Evolutionary conservation across 441 rosid species (phyloP).

Genomic region (Breynia disticha): DNA sequence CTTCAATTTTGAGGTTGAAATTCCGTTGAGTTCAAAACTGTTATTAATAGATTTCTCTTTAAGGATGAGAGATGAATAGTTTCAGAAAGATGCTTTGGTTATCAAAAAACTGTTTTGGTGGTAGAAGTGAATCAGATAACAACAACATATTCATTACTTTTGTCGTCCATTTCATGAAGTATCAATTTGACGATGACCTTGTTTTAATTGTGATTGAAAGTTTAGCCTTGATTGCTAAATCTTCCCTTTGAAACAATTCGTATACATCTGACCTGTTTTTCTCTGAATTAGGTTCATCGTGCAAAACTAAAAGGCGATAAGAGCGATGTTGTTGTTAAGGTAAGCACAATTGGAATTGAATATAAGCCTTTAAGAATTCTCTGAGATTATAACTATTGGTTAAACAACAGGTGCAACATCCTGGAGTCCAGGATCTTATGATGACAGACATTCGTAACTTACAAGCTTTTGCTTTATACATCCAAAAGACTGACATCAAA

Average conservation of each 20-base stretch:
- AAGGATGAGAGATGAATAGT: no score
- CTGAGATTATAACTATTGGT: conserved; percentile 18
- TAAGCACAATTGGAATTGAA: conserved; percentile 24
- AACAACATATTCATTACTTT: no score
- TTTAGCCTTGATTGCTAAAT: neutral
- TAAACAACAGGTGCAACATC: conserved; percentile 76
- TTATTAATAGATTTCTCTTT: no score
- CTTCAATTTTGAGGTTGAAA: neutral
- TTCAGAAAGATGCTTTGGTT: no score
- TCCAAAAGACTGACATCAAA: conserved; percentile 83
- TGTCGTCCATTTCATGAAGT: no score
- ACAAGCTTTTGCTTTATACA: conserved; percentile 86
- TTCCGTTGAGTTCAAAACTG: no score
- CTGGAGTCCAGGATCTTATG: conserved; percentile 83
- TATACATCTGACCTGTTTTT: conserved; percentile 13
- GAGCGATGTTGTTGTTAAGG: conserved; percentile 80
- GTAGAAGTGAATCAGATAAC: no score
- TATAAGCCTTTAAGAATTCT: conserved; percentile 9
- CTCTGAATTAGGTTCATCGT: conserved; percentile 55
- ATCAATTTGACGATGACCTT: no score
- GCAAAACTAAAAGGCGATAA: conserved; percentile 73
- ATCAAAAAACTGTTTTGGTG: no score
- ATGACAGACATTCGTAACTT: conserved; percentile 88
- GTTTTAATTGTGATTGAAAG: neutral
- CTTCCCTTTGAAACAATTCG: neutral